These are phyloP conservation scores for Platismatia glauca DNA, from an alignment of 495 filamentous ascomycete species.

Conservation along the genomic window DNA sequence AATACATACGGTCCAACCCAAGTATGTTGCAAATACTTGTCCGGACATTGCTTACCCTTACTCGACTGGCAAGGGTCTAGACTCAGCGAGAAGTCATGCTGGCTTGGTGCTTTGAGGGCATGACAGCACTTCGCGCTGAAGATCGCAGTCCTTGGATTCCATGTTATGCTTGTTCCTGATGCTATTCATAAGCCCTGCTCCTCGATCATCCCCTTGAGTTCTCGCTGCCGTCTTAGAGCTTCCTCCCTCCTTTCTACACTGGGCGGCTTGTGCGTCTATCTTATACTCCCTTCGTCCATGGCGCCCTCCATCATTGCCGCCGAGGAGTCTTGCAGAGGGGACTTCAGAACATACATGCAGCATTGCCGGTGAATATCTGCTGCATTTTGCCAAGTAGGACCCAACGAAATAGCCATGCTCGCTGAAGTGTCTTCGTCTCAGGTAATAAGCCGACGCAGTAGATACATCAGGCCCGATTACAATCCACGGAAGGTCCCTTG, in stretches of 20 bases:
- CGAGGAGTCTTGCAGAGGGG: not conserved
- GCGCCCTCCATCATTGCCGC: not conserved
- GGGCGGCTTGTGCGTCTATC: not conserved
- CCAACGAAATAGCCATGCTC: not conserved
- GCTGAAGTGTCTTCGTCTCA: slow-evolving; percentile 7
- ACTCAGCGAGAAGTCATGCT: not conserved
- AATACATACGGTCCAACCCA: not conserved
- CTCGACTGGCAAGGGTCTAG: not conserved
- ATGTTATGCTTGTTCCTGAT: not conserved
- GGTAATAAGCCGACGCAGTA: not conserved
- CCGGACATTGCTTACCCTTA: not conserved
- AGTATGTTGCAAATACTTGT: not conserved
- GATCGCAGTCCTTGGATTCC: not conserved
- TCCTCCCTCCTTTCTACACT: not conserved
- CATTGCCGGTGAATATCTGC: slow-evolving; percentile 1
- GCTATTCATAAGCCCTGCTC: not conserved
- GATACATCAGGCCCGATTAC: not conserved
- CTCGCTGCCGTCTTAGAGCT: not conserved
- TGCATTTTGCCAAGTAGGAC: not conserved
- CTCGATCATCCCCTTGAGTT: not conserved
- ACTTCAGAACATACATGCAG: slow-evolving; percentile 4
- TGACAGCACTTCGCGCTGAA: not conserved
- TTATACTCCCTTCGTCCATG: not conserved
- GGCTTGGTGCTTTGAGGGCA: not conserved
- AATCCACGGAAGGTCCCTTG: not conserved